phyloP scores from a whole-genome alignment of 768 basidiomycete genomes.

The Tubosaeta sp. region DNA sequence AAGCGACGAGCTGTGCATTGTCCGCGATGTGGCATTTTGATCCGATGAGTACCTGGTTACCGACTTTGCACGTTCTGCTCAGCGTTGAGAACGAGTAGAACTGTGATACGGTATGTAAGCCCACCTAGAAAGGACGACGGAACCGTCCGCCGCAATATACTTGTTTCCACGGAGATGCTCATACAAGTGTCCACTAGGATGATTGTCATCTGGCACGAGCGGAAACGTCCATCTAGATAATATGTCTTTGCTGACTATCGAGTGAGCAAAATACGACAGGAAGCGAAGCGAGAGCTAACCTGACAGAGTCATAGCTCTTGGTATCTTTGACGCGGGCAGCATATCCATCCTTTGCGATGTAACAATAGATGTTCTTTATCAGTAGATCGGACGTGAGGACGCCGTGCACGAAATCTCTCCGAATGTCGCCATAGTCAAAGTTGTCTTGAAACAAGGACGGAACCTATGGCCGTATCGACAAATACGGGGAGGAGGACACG shows the following conservation, averaged over 20 bases:
- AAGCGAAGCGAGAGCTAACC: slow-evolving; percentile 39
- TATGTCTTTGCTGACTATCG: slow-evolving; percentile 73
- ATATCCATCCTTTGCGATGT: slow-evolving; percentile 84
- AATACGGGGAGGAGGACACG: background rate
- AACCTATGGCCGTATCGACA: slow-evolving; percentile 48
- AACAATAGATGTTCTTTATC: slow-evolving; percentile 92
- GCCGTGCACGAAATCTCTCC: slow-evolving; percentile 91
- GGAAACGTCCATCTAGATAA: slow-evolving; percentile 94
- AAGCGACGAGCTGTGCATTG: slow-evolving; percentile 59
- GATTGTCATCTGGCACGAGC: slow-evolving; percentile 89
- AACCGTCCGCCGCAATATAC: slow-evolving; percentile 77
- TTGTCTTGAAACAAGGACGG: slow-evolving; percentile 97
- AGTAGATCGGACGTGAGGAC: slow-evolving; percentile 91
- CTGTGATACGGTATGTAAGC: slow-evolving; percentile 11
- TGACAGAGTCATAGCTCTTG: slow-evolving; percentile 84
- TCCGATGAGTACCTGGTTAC: slow-evolving; percentile 83
- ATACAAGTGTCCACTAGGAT: slow-evolving; percentile 77
- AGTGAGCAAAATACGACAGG: background rate
- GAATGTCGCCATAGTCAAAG: slow-evolving; percentile 92
- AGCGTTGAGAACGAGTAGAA: background rate
- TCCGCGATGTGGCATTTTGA: slow-evolving; percentile 64
- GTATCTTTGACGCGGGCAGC: slow-evolving; percentile 93
- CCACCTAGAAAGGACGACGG: slow-evolving; percentile 81
- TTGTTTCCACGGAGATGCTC: slow-evolving; percentile 86
- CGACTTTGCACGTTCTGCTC: slow-evolving; percentile 73